Percentiles rank a stretch among this genome's conserved stretches.
Conservation (phyloP, 148 eudicot genomes). For the Nepenthes gracilis region DNA sequence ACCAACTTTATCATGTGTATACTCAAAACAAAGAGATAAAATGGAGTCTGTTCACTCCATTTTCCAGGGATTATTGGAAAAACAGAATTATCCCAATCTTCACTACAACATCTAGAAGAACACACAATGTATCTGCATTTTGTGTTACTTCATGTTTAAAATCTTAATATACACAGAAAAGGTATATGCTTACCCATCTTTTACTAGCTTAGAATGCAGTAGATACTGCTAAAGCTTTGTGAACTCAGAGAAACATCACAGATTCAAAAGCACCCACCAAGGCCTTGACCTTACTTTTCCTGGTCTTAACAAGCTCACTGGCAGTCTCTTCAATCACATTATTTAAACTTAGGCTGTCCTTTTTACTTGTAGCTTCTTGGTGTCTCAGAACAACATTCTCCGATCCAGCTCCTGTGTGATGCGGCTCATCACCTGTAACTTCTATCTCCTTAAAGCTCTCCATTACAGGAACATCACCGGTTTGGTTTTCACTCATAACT, state of each 20-base stretch:
- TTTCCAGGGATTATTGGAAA: too few species aligned
- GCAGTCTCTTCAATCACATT: conserved; percentile 77
- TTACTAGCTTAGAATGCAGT: conserved; percentile 14
- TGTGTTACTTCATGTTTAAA: background rate
- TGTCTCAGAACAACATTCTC: conserved; percentile 40
- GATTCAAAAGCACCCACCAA: conserved; percentile 81
- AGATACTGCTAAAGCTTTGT: conserved; percentile 25
- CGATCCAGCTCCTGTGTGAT: conserved; percentile 15
- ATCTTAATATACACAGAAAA: background rate
- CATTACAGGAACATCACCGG: conserved; percentile 12
- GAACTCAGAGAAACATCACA: conserved; percentile 42
- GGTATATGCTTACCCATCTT: background rate
- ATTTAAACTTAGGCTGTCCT: conserved; percentile 34
- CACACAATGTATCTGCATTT: too few species aligned
- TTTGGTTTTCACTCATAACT: conserved; percentile 23
- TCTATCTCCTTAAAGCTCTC: conserved; percentile 25
- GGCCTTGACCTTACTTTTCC: conserved; percentile 84
- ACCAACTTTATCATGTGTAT: too few species aligned
- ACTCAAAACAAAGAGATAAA: too few species aligned
- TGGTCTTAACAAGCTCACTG: conserved; percentile 44
- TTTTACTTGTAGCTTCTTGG: conserved; percentile 32
- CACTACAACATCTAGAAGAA: too few species aligned
- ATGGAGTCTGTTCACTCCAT: too few species aligned
- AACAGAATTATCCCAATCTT: too few species aligned
- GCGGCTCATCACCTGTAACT: conserved; percentile 11